Evolutionary conservation across 768 basidiomycete species (phyloP), one percentile per base, ranked within the genome.

Genomic region (Lactarius akahatsu): DNA sequence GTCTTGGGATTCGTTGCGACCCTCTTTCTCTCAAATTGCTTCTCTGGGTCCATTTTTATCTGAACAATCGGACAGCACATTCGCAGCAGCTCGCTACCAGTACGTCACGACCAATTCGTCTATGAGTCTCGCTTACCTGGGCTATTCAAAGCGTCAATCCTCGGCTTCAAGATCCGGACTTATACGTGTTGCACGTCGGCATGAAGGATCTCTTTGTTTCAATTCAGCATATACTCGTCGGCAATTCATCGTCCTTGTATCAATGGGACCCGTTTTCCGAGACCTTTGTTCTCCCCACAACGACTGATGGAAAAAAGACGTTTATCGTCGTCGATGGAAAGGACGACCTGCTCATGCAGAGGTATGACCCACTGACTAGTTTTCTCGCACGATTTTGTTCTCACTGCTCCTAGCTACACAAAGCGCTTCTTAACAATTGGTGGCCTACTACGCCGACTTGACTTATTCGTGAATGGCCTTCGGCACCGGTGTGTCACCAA

Each of bases 341-440:
- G 72, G 85, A 86, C 70, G 81, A 85, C 60, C 71, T 79, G 7
- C 76, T 87, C 15, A 86, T 83, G 69, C 70, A 72, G 61, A 90
- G 90, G 91, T 88, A 32, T 20, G 15, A 7, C 5, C 54, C 16
- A 7, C 41, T 26, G 26, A 18, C 50, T 4, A 9, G 4, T 45
- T 28, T 15, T 54, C 23, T 18, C 16, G 10, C 26, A 32, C 18
- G 45, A 30, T 50, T 58, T 30, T 59, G 18, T 34, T 50, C 11
- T 47, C 56, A 15, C 36, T 38, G 66, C 34, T 63, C 30, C 2
- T 65, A 92, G 90, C 74, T 73, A 89, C 7, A 74, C 86, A 28
- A 75, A 78, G 43, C 82, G 87, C 7, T 93, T 93, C 74, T 67
- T 91, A 36, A 81, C 78, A 8, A 86, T 94, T 57, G 92, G 92